These are phyloP conservation scores for Phaeodactylum tricornutum DNA, from an alignment of 108 stramenopile genomes.

Conservation along the genomic window DNA sequence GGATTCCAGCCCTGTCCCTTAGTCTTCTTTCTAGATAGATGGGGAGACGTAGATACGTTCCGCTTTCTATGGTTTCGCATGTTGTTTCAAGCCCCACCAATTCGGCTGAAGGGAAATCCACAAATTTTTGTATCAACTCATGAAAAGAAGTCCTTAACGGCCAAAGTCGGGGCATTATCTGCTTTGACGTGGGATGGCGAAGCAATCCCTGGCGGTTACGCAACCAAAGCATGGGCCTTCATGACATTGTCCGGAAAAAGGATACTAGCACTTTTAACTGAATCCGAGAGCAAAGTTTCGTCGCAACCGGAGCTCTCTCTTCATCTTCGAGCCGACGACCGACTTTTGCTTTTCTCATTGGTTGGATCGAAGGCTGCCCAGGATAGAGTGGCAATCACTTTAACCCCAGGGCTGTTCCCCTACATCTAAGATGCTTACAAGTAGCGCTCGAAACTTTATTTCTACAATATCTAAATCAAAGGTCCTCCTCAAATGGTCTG, in stretches of 20 bases:
- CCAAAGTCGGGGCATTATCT: slow-evolving; percentile 19
- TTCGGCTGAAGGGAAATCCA: neutral
- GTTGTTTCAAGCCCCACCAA: slow-evolving; percentile 18
- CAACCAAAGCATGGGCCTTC: slow-evolving; percentile 38
- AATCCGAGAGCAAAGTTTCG: slow-evolving; percentile 8
- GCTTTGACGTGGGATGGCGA: slow-evolving; percentile 21
- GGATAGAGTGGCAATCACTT: too few relatives aligned
- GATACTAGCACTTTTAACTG: slow-evolving; percentile 21
- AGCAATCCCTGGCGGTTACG: slow-evolving; percentile 20
- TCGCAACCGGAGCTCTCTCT: slow-evolving; percentile 8
- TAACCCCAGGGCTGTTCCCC: too few relatives aligned
- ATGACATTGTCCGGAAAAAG: slow-evolving; percentile 21
- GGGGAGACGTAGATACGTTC: slow-evolving; percentile 54
- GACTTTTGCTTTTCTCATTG: slow-evolving; percentile 18
- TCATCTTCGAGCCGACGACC: slow-evolving; percentile 29
- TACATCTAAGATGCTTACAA: too few relatives aligned
- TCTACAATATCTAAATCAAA: too few relatives aligned
- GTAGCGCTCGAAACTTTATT: too few relatives aligned
- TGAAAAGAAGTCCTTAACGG: neutral
- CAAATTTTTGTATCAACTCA: neutral
- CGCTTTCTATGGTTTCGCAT: slow-evolving; percentile 55
- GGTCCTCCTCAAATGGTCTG: slow-evolving; percentile 32
- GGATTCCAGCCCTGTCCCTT: slow-evolving; percentile 71
- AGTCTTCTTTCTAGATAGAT: slow-evolving; percentile 52
- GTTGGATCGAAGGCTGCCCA: too few relatives aligned